A percentile compares a stretch with the other conserved stretches of the same genome.
Evolutionary conservation across 805 yeast species (phyloP).

Genomic region (Alloascoidea hylecoeti): DNA sequence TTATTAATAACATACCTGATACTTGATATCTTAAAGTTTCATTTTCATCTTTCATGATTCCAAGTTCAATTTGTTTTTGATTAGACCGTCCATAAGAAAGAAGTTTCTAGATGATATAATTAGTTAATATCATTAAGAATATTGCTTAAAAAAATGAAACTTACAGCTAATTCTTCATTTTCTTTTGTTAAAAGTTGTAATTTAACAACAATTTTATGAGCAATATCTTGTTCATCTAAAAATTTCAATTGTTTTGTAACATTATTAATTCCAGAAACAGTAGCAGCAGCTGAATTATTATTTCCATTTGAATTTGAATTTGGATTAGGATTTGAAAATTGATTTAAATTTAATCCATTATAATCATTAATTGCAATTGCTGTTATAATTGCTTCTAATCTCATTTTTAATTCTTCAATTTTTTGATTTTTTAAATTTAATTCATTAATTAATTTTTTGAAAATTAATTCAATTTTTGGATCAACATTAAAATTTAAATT

Average conservation of each 20-base stretch:
- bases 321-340: too few relatives aligned
- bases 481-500: slow-evolving; percentile 5
- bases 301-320: slow-evolving; percentile 22
- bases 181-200: slow-evolving; percentile 48
- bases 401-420: slow-evolving; percentile 41
- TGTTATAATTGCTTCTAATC: slow-evolving; percentile 49
- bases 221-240: slow-evolving; percentile 60
- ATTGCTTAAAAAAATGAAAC: background rate
- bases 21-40: slow-evolving; percentile 23
- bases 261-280: background rate
- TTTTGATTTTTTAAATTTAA: slow-evolving; percentile 34
- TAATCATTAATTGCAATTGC: slow-evolving; percentile 38
- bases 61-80: slow-evolving; percentile 55
- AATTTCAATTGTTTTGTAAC: background rate
- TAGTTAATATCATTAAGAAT: slow-evolving; percentile 2
- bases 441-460: slow-evolving; percentile 30
- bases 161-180: slow-evolving; percentile 41
- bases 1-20: slow-evolving; percentile 6
- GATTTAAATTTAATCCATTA: too few relatives aligned
- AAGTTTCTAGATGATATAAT: slow-evolving; percentile 25
- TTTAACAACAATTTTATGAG: slow-evolving; percentile 57
- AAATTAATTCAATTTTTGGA: slow-evolving; percentile 25
- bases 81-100: slow-evolving; percentile 65
- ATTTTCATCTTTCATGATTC: slow-evolving; percentile 38
- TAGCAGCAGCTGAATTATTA: slow-evolving; percentile 25